Base-by-base conservation (phyloP, 306 rosid species). In the Cucurbita argyrosperma region DNA sequence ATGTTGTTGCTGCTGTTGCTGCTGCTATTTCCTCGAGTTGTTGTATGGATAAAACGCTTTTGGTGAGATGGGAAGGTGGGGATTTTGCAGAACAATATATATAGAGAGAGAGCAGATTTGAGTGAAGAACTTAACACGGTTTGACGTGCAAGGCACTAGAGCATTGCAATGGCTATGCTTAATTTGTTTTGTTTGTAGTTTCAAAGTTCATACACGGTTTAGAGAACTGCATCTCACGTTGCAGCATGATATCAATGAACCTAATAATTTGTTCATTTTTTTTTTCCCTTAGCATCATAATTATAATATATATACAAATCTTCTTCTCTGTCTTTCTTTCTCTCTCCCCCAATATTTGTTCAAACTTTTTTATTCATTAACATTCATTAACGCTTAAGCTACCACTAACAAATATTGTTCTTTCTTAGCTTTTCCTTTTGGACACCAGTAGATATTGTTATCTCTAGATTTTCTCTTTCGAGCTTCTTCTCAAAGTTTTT, bases 61-160 rank as follows among this genome's bases (percentile, higher is more conserved):
- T 64, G 71, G 6, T 40, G 51, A 72, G 49, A 10, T 54, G 63
- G 76, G 51, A 58, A 40, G 42, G 3, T 43, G 46, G 21, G 10
- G 14, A 52, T 45, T 58, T 42, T 4, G 10, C 1, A 45, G 16
- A 10, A 10, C 10, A 40, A 53, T 54, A 58, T 21, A 74, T 59
- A 74, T 15, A 46, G 19, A 42, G 51, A 6, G n/a, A 19, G 15
- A 46, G 55, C 4, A 40, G 8, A 39, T 30, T 56, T 72, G 64
- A 43, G 47, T 30, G 35, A 30, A 30, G 35, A 30, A 30, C 35
- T 30, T 30, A 30, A 30, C 35, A 30, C 35, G 54, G 2, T 14
- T 50, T 50, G 49, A 74, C 77, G 76, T 72, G 76, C 76, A 72
- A 38, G 4, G 65, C 76, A 74, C 56, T 74, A 58, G 66, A 73